phyloP scores from a whole-genome alignment of 352 stramenopile genomes.

The Sclerospora graminicola region DNA sequence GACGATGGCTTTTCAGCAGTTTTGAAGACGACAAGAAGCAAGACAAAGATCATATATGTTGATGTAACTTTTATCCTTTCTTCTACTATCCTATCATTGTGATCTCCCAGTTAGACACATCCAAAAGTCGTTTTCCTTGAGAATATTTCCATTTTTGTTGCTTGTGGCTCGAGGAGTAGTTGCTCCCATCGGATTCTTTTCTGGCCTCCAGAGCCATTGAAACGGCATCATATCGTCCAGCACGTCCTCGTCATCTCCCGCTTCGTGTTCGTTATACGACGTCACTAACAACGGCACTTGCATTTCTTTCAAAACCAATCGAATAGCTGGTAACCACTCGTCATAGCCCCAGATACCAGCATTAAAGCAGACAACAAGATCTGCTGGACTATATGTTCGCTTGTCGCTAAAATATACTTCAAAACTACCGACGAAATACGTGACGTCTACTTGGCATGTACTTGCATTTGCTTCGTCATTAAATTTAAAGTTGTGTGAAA shows the following conservation, averaged over 20 bases:
- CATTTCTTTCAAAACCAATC: slow-evolving; percentile 44
- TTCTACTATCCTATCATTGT: background rate
- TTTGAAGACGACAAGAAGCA: slow-evolving; percentile 2
- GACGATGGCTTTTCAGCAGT: background rate
- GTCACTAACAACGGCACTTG: slow-evolving; percentile 63
- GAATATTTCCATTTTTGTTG: slow-evolving; percentile 40
- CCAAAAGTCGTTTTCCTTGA: slow-evolving; percentile 78
- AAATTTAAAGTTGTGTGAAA: slow-evolving; percentile 13
- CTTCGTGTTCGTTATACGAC: slow-evolving; percentile 80
- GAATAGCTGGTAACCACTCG: slow-evolving; percentile 69
- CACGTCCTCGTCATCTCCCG: slow-evolving; percentile 66
- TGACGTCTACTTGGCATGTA: slow-evolving; percentile 30
- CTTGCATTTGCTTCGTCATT: background rate
- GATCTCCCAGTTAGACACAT: slow-evolving; percentile 48
- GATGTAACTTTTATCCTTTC: background rate
- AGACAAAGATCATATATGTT: background rate
- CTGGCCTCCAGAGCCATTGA: slow-evolving; percentile 59
- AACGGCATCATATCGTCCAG: slow-evolving; percentile 37
- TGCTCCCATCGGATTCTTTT: slow-evolving; percentile 60
- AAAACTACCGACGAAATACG: slow-evolving; percentile 68
- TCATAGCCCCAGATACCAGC: slow-evolving; percentile 85
- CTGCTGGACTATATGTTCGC: slow-evolving; percentile 29
- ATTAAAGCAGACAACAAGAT: slow-evolving; percentile 76
- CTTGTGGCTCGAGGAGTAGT: slow-evolving; percentile 34
- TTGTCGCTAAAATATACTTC: slow-evolving; percentile 44